A percentile compares a stretch with the other conserved stretches of the same genome.
phyloP scores from a whole-genome alignment of 192 early-diverging fungal species.

The Coemansia sp. region DNA sequence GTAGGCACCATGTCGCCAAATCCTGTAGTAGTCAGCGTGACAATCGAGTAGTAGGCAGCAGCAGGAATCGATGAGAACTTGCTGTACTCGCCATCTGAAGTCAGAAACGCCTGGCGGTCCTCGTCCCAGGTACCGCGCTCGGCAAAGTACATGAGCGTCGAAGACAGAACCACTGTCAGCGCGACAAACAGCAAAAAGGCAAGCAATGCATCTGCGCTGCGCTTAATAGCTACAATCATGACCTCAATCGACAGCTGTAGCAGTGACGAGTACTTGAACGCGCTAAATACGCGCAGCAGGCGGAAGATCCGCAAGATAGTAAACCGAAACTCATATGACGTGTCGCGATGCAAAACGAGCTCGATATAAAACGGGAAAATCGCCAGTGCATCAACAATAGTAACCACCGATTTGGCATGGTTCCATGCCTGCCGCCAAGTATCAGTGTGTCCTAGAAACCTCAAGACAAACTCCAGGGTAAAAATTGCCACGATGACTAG shows the following conservation, averaged over 20 bases:
- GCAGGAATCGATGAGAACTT: constrained; percentile 80
- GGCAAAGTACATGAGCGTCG: constrained; percentile 79
- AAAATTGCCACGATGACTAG: constrained; percentile 72
- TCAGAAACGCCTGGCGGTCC: constrained; percentile 66
- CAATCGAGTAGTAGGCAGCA: constrained; percentile 76
- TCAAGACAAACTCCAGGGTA: constrained; percentile 71
- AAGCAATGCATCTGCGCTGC: constrained; percentile 72
- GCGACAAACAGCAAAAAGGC: constrained; percentile 77
- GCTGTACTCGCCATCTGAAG: constrained; percentile 68
- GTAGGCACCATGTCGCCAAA: constrained; percentile 81
- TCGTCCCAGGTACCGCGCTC: constrained; percentile 79
- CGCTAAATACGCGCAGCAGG: constrained; percentile 76
- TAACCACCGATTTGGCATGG: constrained; percentile 41
- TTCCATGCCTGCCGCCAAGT: constrained; percentile 63
- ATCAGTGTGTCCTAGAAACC: constrained; percentile 74
- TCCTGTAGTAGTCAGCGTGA: constrained; percentile 82
- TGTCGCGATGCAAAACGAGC: constrained; percentile 65
- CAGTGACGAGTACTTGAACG: constrained; percentile 80
- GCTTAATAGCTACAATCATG: constrained; percentile 76
- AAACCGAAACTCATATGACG: constrained; percentile 79
- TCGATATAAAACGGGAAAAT: constrained; percentile 84
- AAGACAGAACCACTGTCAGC: constrained; percentile 71
- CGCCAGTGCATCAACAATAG: constrained; percentile 76
- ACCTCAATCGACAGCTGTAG: constrained; percentile 84
- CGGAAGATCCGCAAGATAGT: constrained; percentile 81